phyloP scores from a whole-genome alignment of 257 asterid genomes.

The Handroanthus guayacan region DNA sequence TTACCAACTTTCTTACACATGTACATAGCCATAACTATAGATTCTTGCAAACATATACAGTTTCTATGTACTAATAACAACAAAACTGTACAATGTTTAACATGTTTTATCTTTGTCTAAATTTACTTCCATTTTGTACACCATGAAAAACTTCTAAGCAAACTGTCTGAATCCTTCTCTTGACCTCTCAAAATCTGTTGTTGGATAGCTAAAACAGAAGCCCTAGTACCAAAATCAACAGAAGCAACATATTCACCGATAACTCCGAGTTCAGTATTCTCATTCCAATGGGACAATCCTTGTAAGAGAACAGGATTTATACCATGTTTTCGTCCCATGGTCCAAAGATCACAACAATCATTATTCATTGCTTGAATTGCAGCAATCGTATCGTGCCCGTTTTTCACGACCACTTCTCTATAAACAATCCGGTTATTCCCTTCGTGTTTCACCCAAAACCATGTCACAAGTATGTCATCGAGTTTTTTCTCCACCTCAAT shows the following conservation, averaged over 20 bases:
- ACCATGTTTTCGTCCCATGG: constrained; percentile 73
- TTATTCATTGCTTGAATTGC: constrained; percentile 63
- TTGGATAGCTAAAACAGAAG: constrained; percentile 69
- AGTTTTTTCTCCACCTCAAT: constrained; percentile 70
- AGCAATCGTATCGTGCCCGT: constrained; percentile 77
- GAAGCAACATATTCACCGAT: constrained; percentile 77
- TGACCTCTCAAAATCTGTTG: constrained; percentile 81
- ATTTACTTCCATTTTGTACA: not conserved
- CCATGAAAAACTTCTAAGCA: constrained; percentile 16
- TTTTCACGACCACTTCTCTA: constrained; percentile 71
- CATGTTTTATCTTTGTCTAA: not conserved
- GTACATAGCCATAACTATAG: not conserved
- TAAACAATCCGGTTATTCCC: constrained; percentile 56
- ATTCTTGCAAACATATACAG: constrained; percentile 21
- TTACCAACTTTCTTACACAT: no score
- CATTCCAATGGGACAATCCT: constrained; percentile 68
- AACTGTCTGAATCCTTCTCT: constrained; percentile 30
- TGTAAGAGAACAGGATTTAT: constrained; percentile 65
- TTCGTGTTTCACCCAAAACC: constrained; percentile 93
- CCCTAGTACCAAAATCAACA: constrained; percentile 55
- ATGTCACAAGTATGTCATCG: constrained; percentile 81
- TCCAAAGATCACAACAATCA: constrained; percentile 61
- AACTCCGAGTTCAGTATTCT: constrained; percentile 70
- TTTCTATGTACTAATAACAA: constrained; percentile 16
- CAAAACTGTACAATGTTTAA: not conserved